These are phyloP conservation scores for Rhizopus sp. DNA, from an alignment of 371 early-diverging fungal genomes.

Conservation along the genomic window DNA sequence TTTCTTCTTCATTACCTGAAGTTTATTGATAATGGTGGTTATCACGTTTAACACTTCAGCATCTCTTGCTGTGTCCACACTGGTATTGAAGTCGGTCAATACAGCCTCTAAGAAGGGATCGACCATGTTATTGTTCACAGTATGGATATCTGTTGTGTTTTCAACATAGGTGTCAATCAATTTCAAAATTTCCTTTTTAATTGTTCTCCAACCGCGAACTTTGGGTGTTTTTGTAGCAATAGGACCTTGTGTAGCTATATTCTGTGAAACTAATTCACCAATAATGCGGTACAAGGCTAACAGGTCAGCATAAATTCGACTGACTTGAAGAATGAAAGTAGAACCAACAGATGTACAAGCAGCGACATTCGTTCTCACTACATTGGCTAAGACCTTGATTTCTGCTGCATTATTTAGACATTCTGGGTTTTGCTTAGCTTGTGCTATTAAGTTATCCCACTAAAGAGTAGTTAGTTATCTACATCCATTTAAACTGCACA, in stretches of 20 bases:
- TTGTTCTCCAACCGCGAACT: conserved; percentile 88
- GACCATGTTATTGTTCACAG: conserved; percentile 79
- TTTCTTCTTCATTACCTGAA: conserved; percentile 67
- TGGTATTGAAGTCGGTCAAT: conserved; percentile 82
- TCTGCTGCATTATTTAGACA: conserved; percentile 77
- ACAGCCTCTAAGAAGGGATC: conserved; percentile 92
- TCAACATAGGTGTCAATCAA: conserved; percentile 87
- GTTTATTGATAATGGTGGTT: conserved; percentile 78
- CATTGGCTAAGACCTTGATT: conserved; percentile 87
- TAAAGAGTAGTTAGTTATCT: conserved; percentile 17
- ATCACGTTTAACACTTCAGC: conserved; percentile 93
- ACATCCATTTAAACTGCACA: background rate
- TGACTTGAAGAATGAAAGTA: conserved; percentile 84
- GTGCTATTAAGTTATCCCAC: conserved; percentile 82
- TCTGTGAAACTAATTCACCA: conserved; percentile 80
- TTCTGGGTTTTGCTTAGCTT: conserved; percentile 72
- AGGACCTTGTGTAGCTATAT: conserved; percentile 64
- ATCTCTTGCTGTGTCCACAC: conserved; percentile 87
- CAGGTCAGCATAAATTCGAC: conserved; percentile 86
- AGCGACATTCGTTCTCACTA: conserved; percentile 94
- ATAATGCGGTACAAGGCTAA: conserved; percentile 88
- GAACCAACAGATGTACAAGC: conserved; percentile 89
- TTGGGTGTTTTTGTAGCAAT: conserved; percentile 92
- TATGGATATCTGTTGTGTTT: conserved; percentile 78
- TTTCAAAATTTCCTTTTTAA: conserved; percentile 93